Evolutionary conservation across 176 grass and related monocot genomes (phyloP).

Genomic region (Chloris gayana): DNA sequence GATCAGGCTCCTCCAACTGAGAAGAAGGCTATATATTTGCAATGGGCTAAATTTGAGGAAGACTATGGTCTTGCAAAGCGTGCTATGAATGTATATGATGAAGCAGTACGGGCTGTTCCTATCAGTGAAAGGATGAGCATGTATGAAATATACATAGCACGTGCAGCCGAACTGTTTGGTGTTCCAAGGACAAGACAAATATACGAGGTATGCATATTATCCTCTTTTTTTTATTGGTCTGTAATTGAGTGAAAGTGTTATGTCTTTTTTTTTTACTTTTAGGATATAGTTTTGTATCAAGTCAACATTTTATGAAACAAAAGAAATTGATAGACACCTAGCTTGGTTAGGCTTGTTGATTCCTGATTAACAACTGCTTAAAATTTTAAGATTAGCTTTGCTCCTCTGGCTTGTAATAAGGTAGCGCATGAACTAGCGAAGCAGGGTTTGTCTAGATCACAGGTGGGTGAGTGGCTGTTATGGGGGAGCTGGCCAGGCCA

Average conservation of each 20-base stretch:
- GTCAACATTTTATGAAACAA: not conserved
- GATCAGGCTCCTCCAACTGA: conserved; percentile 70
- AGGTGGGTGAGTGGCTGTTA: no score
- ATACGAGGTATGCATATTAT: conserved; percentile 61
- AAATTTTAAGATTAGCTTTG: no score
- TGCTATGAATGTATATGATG: conserved; percentile 84
- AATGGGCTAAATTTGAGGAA: conserved; percentile 90
- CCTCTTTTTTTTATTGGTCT: conserved; percentile 12
- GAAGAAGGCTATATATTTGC: conserved; percentile 77
- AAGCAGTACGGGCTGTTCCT: conserved; percentile 74
- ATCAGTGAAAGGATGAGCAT: conserved; percentile 70
- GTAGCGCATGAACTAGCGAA: no score
- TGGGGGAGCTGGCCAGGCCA: no score
- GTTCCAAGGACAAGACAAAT: conserved; percentile 82
- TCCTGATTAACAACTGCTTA: not conserved
- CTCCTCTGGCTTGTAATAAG: no score
- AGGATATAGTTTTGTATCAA: conserved; percentile 8
- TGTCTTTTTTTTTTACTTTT: conserved; percentile 1
- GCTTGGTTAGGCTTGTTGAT: not conserved
- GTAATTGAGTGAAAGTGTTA: not conserved
- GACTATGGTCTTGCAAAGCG: conserved; percentile 82
- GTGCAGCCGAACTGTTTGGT: conserved; percentile 72
- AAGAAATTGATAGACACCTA: conserved; percentile 25
- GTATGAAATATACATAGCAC: conserved; percentile 87
- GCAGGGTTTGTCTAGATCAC: no score